A percentile compares a stretch with the other conserved stretches of the same genome.
These are phyloP conservation scores for Solanum corneliomulleri DNA, from an alignment of 257 asterid genomes.

Conservation along the genomic window DNA sequence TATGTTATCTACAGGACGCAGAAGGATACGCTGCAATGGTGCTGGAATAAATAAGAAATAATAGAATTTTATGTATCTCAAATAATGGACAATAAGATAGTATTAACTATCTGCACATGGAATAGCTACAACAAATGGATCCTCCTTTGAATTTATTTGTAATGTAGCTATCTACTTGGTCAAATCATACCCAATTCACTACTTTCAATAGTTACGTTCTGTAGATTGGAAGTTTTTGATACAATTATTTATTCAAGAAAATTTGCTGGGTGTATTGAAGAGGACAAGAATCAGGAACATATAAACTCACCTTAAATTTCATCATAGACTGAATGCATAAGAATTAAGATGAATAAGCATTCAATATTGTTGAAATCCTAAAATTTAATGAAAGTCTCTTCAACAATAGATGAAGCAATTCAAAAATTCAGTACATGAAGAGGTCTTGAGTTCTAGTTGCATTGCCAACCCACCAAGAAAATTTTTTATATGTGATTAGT, in stretches of 20 bases:
- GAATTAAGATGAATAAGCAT: neutral
- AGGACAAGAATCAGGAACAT: neutral
- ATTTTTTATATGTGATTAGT: neutral
- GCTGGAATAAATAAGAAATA: conserved; percentile 24
- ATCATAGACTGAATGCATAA: conserved; percentile 1
- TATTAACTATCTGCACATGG: conserved; percentile 35
- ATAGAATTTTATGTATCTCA: neutral
- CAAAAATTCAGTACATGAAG: neutral
- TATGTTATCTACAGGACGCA: neutral
- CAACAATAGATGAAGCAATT: neutral
- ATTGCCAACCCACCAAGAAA: neutral
- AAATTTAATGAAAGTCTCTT: neutral
- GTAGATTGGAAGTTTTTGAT: neutral
- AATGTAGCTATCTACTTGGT: conserved; percentile 33
- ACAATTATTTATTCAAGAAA: neutral
- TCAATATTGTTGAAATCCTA: neutral
- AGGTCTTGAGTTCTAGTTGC: neutral
- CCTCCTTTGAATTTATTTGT: conserved; percentile 20
- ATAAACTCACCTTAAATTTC: conserved; percentile 25
- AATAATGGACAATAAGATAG: neutral
- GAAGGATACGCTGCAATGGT: conserved; percentile 12
- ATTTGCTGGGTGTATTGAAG: neutral
- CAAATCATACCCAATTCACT: conserved; percentile 30
- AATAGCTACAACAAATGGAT: conserved; percentile 13
- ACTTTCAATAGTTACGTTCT: conserved; percentile 27